A percentile compares a stretch with the other conserved stretches of the same genome.
Evolutionary conservation across 371 early-diverging fungal genomes (phyloP).

Genomic region (Syncephalastrum sp.): DNA sequence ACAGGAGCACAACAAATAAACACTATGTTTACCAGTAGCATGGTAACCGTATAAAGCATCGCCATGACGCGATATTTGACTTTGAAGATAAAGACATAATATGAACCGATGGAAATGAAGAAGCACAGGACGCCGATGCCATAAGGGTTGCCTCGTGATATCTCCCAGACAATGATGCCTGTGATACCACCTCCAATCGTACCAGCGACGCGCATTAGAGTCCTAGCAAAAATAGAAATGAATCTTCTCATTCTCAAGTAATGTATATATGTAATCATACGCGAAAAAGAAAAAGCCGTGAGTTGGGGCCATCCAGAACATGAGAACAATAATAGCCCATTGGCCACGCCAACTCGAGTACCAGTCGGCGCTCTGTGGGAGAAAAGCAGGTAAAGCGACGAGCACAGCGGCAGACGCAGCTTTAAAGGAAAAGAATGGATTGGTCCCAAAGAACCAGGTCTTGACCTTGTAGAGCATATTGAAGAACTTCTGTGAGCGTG

Average conservation of each 20-base stretch:
- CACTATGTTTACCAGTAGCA: slow-evolving; percentile 19
- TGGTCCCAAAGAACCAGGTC: slow-evolving; percentile 24
- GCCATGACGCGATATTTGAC: slow-evolving; percentile 22
- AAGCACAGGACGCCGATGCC: slow-evolving; percentile 34
- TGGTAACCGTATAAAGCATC: slow-evolving; percentile 31
- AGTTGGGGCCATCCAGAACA: slow-evolving; percentile 40
- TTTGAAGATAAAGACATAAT: slow-evolving; percentile 32
- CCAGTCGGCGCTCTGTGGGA: slow-evolving; percentile 26
- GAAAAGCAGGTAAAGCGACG: slow-evolving; percentile 32
- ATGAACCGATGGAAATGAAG: slow-evolving; percentile 22
- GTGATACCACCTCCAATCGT: slow-evolving; percentile 31
- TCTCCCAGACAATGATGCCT: slow-evolving; percentile 47
- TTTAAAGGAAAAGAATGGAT: slow-evolving; percentile 37
- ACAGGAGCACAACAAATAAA: too few species aligned
- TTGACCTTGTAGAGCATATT: slow-evolving; percentile 14
- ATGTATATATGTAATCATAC: slow-evolving; percentile 12
- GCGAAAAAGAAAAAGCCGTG: slow-evolving; percentile 39
- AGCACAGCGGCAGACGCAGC: slow-evolving; percentile 37
- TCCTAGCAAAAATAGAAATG: slow-evolving; percentile 14
- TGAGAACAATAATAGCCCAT: slow-evolving; percentile 43
- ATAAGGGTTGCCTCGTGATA: slow-evolving; percentile 39
- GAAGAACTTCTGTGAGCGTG: slow-evolving; percentile 26
- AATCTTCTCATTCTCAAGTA: background rate
- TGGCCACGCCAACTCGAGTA: slow-evolving; percentile 41
- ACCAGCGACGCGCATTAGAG: slow-evolving; percentile 27